phyloP scores from a whole-genome alignment of 441 rosid genomes.

The Brassica hybrid region DNA sequence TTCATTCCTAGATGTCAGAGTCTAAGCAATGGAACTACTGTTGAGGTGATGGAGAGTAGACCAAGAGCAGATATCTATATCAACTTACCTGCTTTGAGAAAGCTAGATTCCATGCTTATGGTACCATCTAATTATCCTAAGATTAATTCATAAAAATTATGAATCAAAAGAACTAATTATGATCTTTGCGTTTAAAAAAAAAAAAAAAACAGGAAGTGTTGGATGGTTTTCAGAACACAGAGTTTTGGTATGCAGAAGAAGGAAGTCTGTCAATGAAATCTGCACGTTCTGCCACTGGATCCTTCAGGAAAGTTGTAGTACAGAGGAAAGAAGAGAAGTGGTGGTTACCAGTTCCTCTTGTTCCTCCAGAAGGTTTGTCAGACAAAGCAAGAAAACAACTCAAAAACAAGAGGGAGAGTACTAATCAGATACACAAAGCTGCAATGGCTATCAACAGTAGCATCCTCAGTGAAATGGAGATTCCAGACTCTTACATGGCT shows the following conservation, averaged over 20 bases:
- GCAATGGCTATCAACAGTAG: conserved; percentile 71
- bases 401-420: conserved; percentile 55
- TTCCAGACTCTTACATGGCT: conserved; percentile 61
- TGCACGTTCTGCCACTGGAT: conserved; percentile 51
- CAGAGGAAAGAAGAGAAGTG: conserved; percentile 72
- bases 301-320: conserved; percentile 64
- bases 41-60: conserved; percentile 65
- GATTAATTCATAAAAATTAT: background rate
- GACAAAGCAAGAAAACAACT: conserved; percentile 57
- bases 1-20: conserved; percentile 54
- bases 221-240: conserved; percentile 41
- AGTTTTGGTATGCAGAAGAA: conserved; percentile 62
- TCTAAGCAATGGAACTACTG: conserved; percentile 49
- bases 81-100: conserved; percentile 67
- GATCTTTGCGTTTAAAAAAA: background rate
- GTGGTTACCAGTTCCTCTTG: conserved; percentile 74
- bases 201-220: conserved; percentile 44
- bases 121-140: conserved; percentile 14
- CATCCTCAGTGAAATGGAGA: conserved; percentile 67
- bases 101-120: conserved; percentile 68
- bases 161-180: background rate
- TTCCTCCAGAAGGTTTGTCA: conserved; percentile 61
- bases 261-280: conserved; percentile 57
- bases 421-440: conserved; percentile 74
- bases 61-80: conserved; percentile 66